Conservation (phyloP, 495 filamentous ascomycete genomes). For the Penicillium diatomitis region DNA sequence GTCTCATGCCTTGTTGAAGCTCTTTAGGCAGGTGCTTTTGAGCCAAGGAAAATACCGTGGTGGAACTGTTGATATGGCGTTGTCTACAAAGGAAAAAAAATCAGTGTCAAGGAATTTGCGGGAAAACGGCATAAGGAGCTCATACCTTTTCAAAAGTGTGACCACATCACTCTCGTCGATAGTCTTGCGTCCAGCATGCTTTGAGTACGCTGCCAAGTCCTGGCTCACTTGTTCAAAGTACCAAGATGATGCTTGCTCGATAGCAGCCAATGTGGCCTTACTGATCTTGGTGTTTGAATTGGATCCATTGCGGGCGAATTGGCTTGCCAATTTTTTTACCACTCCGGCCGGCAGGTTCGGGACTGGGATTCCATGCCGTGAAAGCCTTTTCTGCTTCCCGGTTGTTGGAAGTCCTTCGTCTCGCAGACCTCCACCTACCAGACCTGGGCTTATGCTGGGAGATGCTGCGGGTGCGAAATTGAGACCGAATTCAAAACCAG, state of each 20-base stretch:
- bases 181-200: slow-evolving; percentile 72
- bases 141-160: slow-evolving; percentile 68
- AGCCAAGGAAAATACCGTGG: slow-evolving; percentile 73
- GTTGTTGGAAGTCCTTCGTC: slow-evolving; percentile 20
- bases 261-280: slow-evolving; percentile 60
- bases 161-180: slow-evolving; percentile 81
- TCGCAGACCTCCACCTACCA: slow-evolving; percentile 35
- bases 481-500: slow-evolving; percentile 24
- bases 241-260: slow-evolving; percentile 74
- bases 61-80: slow-evolving; percentile 61
- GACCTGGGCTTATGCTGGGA: slow-evolving; percentile 27
- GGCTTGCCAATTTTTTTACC: slow-evolving; percentile 67
- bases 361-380: slow-evolving; percentile 63
- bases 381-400: slow-evolving; percentile 49
- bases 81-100: slow-evolving; percentile 45
- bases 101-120: slow-evolving; percentile 16
- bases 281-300: slow-evolving; percentile 55
- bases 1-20: slow-evolving; percentile 69
- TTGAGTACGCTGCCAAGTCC: slow-evolving; percentile 68
- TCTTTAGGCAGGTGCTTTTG: slow-evolving; percentile 75
- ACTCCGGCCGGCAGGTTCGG: slow-evolving; percentile 61
- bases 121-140: slow-evolving; percentile 12
- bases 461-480: slow-evolving; percentile 20
- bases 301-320: slow-evolving; percentile 53
- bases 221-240: slow-evolving; percentile 81